Base-by-base conservation (phyloP, 2,329 filamentous ascomycete species). In the Aspergillus japonicus region DNA sequence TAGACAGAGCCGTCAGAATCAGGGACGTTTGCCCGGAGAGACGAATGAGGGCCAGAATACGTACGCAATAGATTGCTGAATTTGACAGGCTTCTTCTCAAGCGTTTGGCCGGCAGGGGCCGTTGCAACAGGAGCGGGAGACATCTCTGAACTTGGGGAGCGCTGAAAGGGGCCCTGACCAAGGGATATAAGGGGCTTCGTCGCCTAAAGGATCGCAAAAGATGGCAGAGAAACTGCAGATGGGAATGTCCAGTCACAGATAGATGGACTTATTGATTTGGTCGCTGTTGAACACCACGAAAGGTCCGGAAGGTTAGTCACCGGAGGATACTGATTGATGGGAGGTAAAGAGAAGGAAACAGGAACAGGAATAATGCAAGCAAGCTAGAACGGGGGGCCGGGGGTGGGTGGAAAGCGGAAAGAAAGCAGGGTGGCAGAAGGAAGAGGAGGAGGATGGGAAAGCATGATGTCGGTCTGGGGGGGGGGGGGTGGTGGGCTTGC, bases 51-150 rank as follows among this genome's bases (percentile, higher is more conserved):
- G 42, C 31, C 21, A 4, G 16, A 6, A 29, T 42, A 82, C 83
- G 75, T 74, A 86, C 83, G 87, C 74, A 99, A 84, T 86, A 99
- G 80, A 83, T 99, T 99, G 84, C 92, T 96, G 86, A 98, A 98
- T 87, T 97, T 98, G 87, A 99, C 87, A 68, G 95, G 95, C 87
- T 98, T 98, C 90, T 98, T 98, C 89, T 97, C 93, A 77, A 96
- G 82, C 79, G 78, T 81, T 77, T 81, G 78, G 76, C 81, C 80
- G 47, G 50, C 35, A 78, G 80, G 74, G 75, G 80, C 76, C 77
- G 78, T 71, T 68, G 79, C 78, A 69, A 83, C 79, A 72, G 84
- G 71, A 68, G 64, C 50, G 57, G 74, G 69, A 73, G 78, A 82
- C 80, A 82, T 82, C 58, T 72, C 64, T 80, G 78, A 86, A 90